Evolutionary conservation across 225 moss, liverwort and hornwort genomes (phyloP).

Genomic region (Climacium dendroides): DNA sequence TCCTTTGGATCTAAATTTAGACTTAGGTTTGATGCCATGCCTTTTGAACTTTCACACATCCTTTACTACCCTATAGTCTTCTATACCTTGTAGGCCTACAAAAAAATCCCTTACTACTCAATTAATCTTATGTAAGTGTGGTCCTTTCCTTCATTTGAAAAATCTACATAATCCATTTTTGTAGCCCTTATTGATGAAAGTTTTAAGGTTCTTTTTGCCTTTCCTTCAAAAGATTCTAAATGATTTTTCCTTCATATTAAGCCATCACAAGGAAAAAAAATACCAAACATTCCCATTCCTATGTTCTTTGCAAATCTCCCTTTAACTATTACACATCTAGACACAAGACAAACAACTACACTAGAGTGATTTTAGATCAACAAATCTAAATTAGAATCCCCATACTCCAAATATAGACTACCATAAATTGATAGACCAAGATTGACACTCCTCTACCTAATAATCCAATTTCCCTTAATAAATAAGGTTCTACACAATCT

Average conservation of each 20-base stretch:
- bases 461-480: background rate
- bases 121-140: accelerated
- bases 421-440: accelerated
- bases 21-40: no score
- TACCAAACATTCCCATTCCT: accelerated
- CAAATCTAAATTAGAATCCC: background rate
- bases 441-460: no score
- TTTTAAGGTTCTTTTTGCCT: background rate
- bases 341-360: background rate
- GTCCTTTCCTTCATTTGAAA: background rate
- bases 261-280: accelerated
- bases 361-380: accelerated
- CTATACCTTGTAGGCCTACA: accelerated
- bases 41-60: background rate
- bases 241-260: background rate
- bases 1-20: background rate
- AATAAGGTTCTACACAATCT: accelerated
- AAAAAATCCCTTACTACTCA: background rate
- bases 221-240: background rate
- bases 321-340: background rate
- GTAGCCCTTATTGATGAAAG: background rate
- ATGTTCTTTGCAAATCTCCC: accelerated
- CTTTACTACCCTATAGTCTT: background rate
- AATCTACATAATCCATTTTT: background rate
- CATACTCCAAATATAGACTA: background rate